Percentiles rank a stretch among this genome's conserved stretches.
phyloP scores from a whole-genome alignment of 305 asterid species.

The Fraxinus platypoda region DNA sequence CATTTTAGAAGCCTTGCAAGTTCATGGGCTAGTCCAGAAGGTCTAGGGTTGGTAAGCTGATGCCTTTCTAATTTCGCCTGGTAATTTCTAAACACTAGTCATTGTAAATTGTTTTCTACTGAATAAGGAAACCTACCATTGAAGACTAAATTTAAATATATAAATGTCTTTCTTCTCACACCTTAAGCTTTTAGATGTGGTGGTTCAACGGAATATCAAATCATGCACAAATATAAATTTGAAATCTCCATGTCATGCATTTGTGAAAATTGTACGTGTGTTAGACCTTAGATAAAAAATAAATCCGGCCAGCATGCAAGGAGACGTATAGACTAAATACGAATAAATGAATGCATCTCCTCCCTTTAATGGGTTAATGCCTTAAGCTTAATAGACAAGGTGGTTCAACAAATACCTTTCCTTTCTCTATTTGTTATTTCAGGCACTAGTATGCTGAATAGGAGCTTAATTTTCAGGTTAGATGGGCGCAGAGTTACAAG shows the following conservation, averaged over 20 bases:
- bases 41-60: constrained; percentile 14
- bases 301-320: not conserved
- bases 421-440: not conserved
- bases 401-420: not conserved
- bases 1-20: constrained; percentile 55
- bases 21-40: constrained; percentile 44
- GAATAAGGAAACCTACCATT: not conserved
- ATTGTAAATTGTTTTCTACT: not conserved
- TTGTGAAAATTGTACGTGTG: not conserved
- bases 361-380: not conserved
- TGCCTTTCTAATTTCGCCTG: not conserved
- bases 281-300: not conserved
- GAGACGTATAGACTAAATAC: not conserved
- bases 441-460: not conserved
- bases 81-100: not conserved
- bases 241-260: not conserved
- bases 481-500: not conserved
- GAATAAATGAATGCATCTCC: not conserved
- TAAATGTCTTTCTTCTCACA: not conserved
- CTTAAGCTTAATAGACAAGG: not conserved
- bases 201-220: not conserved
- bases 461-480: not conserved
- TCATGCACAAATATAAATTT: not conserved
- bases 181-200: not conserved
- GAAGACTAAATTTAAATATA: not conserved